Evolutionary conservation across 2,329 filamentous ascomycete species (phyloP).

Genomic region (Talaromyces sp.): DNA sequence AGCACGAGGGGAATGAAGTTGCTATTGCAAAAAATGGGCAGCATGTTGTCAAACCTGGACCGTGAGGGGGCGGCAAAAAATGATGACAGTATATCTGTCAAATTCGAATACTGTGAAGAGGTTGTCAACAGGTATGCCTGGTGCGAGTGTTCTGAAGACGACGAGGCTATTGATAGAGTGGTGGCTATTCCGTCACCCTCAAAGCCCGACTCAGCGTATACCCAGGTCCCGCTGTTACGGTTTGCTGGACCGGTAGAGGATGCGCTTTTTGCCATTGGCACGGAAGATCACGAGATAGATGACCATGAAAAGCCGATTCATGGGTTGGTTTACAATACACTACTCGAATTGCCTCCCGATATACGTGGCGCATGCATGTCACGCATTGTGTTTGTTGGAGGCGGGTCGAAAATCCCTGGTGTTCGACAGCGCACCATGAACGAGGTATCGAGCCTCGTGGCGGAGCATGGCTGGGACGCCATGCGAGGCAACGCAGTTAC

Average conservation of each 20-base stretch:
- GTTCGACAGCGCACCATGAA: constrained; percentile 71
- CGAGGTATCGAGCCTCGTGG: constrained; percentile 65
- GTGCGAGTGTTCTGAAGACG: constrained; percentile 50
- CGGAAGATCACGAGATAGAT: constrained; percentile 59
- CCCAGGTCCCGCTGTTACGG: constrained; percentile 61
- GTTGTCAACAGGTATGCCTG: constrained; percentile 70
- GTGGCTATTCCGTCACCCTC: constrained; percentile 42
- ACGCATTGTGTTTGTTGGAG: constrained; percentile 80
- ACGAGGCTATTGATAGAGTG: constrained; percentile 2
- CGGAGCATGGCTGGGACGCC: constrained; percentile 68
- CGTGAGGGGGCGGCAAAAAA: constrained; percentile 25
- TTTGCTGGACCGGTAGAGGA: constrained; percentile 71
- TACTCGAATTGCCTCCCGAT: constrained; percentile 74
- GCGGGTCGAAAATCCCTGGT: constrained; percentile 72
- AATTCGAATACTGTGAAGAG: constrained; percentile 79
- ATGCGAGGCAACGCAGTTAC: constrained; percentile 66
- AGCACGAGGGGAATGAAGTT: constrained; percentile 70
- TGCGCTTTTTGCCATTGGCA: constrained; percentile 62
- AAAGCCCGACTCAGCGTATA: constrained; percentile 38
- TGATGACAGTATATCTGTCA: constrained; percentile 42
- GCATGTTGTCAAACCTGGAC: constrained; percentile 23
- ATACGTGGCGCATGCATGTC: constrained; percentile 81
- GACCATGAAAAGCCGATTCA: constrained; percentile 81
- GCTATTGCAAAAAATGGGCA: constrained; percentile 64
- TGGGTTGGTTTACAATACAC: constrained; percentile 66